phyloP scores from a whole-genome alignment of 768 basidiomycete species.

The Tephrocybe sp. region DNA sequence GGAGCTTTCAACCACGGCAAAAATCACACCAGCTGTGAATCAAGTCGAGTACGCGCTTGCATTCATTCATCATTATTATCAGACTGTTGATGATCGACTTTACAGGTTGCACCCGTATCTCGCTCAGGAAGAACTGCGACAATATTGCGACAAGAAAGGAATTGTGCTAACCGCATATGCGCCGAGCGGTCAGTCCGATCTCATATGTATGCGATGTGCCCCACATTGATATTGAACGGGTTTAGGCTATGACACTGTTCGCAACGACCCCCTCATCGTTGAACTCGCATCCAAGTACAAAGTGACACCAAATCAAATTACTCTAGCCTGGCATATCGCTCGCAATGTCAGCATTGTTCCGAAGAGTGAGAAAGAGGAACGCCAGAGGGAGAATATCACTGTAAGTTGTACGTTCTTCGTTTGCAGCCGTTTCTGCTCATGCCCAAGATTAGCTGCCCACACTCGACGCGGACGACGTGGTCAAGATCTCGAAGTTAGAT shows the following conservation, averaged over 20 bases:
- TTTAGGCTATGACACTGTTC: slow-evolving; percentile 42
- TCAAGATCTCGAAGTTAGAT: slow-evolving; percentile 45
- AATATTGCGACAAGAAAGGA: slow-evolving; percentile 48
- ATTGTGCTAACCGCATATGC: slow-evolving; percentile 51
- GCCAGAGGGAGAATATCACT: slow-evolving; percentile 51
- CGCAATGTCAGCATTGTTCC: slow-evolving; percentile 45
- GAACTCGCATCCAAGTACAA: slow-evolving; percentile 48
- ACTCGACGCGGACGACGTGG: slow-evolving; percentile 41
- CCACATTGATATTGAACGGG: background rate
- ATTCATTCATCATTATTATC: background rate
- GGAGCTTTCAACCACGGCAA: slow-evolving; percentile 39
- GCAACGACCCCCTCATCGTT: slow-evolving; percentile 43
- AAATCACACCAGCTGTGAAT: slow-evolving; percentile 45
- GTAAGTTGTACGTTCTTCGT: slow-evolving; percentile 29
- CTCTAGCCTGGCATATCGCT: slow-evolving; percentile 52
- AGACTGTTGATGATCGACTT: background rate
- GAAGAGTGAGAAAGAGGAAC: slow-evolving; percentile 43
- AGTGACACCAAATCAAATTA: slow-evolving; percentile 45
- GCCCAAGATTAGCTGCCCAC: slow-evolving; percentile 31
- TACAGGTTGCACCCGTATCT: slow-evolving; percentile 50
- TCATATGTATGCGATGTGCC: too few relatives aligned
- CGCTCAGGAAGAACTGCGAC: slow-evolving; percentile 45
- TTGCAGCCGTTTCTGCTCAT: background rate
- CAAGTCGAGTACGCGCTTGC: slow-evolving; percentile 41
- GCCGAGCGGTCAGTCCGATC: slow-evolving; percentile 36